phyloP scores from a whole-genome alignment of 2,329 filamentous ascomycete genomes.

The Pseudonectria foliicola region DNA sequence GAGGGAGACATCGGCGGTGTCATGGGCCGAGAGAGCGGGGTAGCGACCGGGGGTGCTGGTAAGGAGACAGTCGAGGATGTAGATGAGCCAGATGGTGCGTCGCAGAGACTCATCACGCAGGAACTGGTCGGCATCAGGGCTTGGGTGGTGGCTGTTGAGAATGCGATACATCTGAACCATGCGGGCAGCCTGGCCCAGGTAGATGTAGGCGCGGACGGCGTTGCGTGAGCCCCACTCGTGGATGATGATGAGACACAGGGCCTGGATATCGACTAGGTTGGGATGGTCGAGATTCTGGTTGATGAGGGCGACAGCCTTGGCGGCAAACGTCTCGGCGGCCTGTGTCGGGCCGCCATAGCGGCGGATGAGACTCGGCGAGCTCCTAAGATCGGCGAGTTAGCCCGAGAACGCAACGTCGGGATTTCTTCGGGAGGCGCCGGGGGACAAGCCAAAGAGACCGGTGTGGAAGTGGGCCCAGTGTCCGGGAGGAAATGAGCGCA shows the following conservation, averaged over 20 bases:
- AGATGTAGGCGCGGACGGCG: slow-evolving; percentile 56
- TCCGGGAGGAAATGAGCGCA: slow-evolving; percentile 2
- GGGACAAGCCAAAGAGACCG: too few relatives aligned
- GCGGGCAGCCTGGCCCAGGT: slow-evolving; percentile 54
- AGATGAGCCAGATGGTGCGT: slow-evolving; percentile 55
- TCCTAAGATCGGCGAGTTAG: slow-evolving; percentile 31
- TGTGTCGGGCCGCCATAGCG: slow-evolving; percentile 50
- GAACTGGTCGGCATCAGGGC: slow-evolving; percentile 49
- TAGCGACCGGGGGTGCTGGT: slow-evolving; percentile 55
- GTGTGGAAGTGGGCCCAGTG: too few relatives aligned
- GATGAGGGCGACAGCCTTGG: slow-evolving; percentile 50
- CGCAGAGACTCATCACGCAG: slow-evolving; percentile 55
- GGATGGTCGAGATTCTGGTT: slow-evolving; percentile 54
- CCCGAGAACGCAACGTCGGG: not conserved
- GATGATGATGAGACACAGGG: slow-evolving; percentile 53
- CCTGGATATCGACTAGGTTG: slow-evolving; percentile 53
- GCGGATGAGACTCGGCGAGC: slow-evolving; percentile 49
- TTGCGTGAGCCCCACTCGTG: slow-evolving; percentile 58
- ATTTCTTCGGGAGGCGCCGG: too few relatives aligned
- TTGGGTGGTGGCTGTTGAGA: slow-evolving; percentile 46
- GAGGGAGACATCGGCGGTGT: slow-evolving; percentile 48
- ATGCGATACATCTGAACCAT: slow-evolving; percentile 60
- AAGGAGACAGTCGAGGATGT: slow-evolving; percentile 55
- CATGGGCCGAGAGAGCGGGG: slow-evolving; percentile 46
- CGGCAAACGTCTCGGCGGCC: slow-evolving; percentile 52